phyloP scores from a whole-genome alignment of 1,139 yeast species.

The Geotrichum restrictum region DNA sequence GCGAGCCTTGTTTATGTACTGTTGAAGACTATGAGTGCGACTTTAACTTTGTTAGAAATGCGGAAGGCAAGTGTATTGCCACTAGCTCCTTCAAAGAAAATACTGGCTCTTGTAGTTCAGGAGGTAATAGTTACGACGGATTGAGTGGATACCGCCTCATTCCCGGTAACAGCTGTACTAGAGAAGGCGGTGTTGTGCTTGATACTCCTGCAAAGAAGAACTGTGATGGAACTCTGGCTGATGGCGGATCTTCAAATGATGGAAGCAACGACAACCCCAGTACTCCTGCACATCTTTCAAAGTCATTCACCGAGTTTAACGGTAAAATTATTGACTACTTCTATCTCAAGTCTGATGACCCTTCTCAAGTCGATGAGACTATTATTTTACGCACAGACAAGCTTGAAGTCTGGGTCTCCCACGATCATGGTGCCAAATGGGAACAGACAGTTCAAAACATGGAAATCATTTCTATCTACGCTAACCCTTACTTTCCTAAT shows the following conservation, averaged over 20 bases:
- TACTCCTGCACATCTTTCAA: conserved; percentile 8
- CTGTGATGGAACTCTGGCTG: conserved; percentile 23
- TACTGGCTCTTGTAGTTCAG: conserved; percentile 28
- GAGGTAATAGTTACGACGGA: conserved; percentile 37
- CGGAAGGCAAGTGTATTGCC: conserved; percentile 54
- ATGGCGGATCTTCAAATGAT: conserved; percentile 23
- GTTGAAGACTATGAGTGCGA: conserved; percentile 71
- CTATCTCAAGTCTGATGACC: conserved; percentile 48
- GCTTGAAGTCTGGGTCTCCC: conserved; percentile 58
- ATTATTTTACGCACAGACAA: conserved; percentile 57
- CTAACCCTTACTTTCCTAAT: conserved; percentile 62
- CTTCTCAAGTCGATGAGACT: conserved; percentile 58
- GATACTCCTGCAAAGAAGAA: conserved; percentile 26
- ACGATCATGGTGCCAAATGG: conserved; percentile 71
- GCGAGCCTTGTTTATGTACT: conserved; percentile 64
- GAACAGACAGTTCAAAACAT: conserved; percentile 47
- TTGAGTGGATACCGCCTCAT: conserved; percentile 41
- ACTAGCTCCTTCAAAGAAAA: conserved; percentile 35
- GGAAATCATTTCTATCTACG: conserved; percentile 50
- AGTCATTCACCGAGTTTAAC: conserved; percentile 32
- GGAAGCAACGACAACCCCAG: conserved; percentile 28
- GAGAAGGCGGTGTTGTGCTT: conserved; percentile 23
- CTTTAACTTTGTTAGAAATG: conserved; percentile 49
- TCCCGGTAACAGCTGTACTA: conserved; percentile 50
- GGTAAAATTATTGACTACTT: conserved; percentile 52